These are phyloP conservation scores for Pholiota adiposa DNA, from an alignment of 1,284 basidiomycete species.

Conservation along the genomic window DNA sequence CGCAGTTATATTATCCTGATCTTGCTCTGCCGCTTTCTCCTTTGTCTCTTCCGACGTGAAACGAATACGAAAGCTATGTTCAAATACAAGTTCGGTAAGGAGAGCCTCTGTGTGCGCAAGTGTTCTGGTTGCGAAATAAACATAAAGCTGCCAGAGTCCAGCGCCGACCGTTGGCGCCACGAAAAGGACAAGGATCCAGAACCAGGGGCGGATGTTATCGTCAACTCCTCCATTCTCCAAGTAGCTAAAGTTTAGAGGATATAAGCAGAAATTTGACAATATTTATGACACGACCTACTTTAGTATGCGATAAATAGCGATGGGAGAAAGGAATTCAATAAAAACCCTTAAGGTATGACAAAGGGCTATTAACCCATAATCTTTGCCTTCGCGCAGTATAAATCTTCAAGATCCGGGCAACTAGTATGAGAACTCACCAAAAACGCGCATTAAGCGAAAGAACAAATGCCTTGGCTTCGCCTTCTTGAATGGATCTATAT, in stretches of 20 bases:
- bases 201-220: constrained; percentile 41
- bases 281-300: background rate
- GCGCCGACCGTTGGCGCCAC: constrained; percentile 31
- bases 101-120: constrained; percentile 55
- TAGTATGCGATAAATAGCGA: constrained; percentile 49
- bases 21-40: background rate
- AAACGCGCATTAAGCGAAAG: constrained; percentile 12
- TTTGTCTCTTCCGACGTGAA: constrained; percentile 43
- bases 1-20: background rate
- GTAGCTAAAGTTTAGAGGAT: background rate
- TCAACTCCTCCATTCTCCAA: constrained; percentile 8
- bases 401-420: background rate
- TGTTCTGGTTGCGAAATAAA: constrained; percentile 47
- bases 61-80: constrained; percentile 68
- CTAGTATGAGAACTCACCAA: constrained; percentile 7
- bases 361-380: background rate
- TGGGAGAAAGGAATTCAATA: constrained; percentile 39
- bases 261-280: background rate
- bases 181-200: constrained; percentile 40
- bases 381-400: background rate
- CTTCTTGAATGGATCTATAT: constrained; percentile 11
- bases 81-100: constrained; percentile 69
- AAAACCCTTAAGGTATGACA: background rate
- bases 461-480: constrained; percentile 12
- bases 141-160: constrained; percentile 47